Conservation (phyloP, 306 rosid species). For the Acmispon strigosus region DNA sequence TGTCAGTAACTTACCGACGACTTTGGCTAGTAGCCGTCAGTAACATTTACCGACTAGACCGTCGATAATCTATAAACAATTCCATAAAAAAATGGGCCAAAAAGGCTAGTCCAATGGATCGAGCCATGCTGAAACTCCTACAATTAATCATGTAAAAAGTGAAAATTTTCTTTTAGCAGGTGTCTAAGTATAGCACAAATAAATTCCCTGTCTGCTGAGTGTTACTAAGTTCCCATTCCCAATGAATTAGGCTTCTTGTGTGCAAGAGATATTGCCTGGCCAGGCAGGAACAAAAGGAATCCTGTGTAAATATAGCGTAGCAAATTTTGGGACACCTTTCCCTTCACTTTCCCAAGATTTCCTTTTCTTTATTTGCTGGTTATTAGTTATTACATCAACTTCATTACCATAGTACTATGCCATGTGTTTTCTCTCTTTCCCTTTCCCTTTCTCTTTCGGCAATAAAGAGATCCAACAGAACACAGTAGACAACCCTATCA, state of each 20-base stretch:
- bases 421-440: neutral
- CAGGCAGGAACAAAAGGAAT: conserved; percentile 21
- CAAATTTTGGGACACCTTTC: conserved; percentile 30
- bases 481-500: neutral
- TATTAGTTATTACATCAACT: too few species aligned
- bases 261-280: conserved; percentile 1
- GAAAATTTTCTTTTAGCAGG: too few species aligned
- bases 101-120: too few species aligned
- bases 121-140: too few species aligned
- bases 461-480: conserved; percentile 3
- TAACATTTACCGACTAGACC: too few species aligned
- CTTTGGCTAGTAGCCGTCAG: too few species aligned
- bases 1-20: too few species aligned
- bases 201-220: neutral
- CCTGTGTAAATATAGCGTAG: neutral
- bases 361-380: neutral
- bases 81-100: too few species aligned
- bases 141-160: too few species aligned
- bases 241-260: neutral
- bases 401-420: neutral
- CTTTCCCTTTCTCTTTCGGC: conserved; percentile 6
- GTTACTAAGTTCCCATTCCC: neutral
- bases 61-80: too few species aligned
- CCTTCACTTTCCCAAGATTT: conserved; percentile 26
- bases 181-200: too few species aligned